Evolutionary conservation across 208 protist genomes (phyloP), one percentile per base, ranked within the genome.

Genomic region (Crithidia thermophila): DNA sequence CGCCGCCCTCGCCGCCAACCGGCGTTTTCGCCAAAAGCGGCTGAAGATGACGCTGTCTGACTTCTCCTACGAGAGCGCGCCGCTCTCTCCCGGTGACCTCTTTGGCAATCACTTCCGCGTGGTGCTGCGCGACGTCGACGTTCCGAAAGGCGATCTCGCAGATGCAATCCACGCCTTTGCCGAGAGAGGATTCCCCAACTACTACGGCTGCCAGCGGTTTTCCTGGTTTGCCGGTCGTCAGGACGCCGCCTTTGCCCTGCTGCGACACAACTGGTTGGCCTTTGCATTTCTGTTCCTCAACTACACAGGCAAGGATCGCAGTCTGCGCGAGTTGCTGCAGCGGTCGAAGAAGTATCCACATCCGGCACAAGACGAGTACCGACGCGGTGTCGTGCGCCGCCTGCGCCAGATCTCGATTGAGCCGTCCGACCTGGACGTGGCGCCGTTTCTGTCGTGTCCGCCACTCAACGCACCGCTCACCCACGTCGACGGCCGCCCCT

Each of bases 181-280:
- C 23, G 20, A 70, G n/a, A 21, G 87, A 27, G 90, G 90, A 4
- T 95, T 95, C 57, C 85, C 90, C 13, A 95, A 95, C 68, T 95
- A 93, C 68, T 95, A 93, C 68, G 90, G 90, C 20, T 93, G 85
- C 49, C 90, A 95, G 77, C 82, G 90, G 13, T 95, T 95, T 47
- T 92, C 87, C 11, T 95, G 90, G 87, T 95, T 95, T 81, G 90
- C 68, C 36, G 87, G 90, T 6, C 46, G 49, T 45, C 67, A 91
- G 28, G 90, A 95, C 57, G 81, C 87, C 5, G 87, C 82, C 10
- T 91, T 93, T 30, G 87, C 90, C 11, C 66, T 95, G 60, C 71
- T 95, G 52, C 78, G 85, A 23, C 85, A 93, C 61, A 91, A 95
- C 68, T 91, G 82, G 81, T 73, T 95, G n/a, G 83, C 72, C 21